Conservation (phyloP, 768 basidiomycete genomes). For the Coprinellus aureogranulatus region DNA sequence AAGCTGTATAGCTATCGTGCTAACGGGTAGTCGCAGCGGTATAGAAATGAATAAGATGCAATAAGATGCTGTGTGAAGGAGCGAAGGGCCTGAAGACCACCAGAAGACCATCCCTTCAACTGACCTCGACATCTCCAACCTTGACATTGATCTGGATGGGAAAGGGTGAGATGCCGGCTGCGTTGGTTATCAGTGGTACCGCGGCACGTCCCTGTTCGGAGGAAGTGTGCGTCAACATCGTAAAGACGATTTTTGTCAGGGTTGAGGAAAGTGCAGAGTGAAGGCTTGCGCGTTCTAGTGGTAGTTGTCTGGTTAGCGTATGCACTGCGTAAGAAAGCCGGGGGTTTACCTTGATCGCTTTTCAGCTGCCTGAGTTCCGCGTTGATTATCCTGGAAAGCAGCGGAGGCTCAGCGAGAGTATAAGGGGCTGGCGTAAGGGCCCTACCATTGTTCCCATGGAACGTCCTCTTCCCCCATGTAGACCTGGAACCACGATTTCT, state of each 20-base stretch:
- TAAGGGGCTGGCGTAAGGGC: background rate
- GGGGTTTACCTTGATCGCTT: constrained; percentile 50
- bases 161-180: constrained; percentile 75
- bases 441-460: constrained; percentile 84
- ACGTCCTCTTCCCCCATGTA: constrained; percentile 77
- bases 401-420: background rate
- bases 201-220: constrained; percentile 72
- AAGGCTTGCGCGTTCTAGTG: constrained; percentile 47
- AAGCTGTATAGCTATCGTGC: no score
- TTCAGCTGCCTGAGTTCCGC: constrained; percentile 75
- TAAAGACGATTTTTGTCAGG: constrained; percentile 63
- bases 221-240: constrained; percentile 74
- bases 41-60: no score
- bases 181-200: constrained; percentile 80
- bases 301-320: no score
- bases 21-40: no score
- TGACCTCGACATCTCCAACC: constrained; percentile 2
- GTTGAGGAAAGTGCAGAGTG: constrained; percentile 57
- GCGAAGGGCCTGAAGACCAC: no score
- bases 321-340: no score
- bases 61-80: no score
- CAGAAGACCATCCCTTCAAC: no score
- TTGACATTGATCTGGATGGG: constrained; percentile 67
- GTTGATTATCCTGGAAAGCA: constrained; percentile 66
- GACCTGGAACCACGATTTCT: constrained; percentile 76